phyloP scores from a whole-genome alignment of 2,329 filamentous ascomycete species.

The Thielaviopsis musarum region DNA sequence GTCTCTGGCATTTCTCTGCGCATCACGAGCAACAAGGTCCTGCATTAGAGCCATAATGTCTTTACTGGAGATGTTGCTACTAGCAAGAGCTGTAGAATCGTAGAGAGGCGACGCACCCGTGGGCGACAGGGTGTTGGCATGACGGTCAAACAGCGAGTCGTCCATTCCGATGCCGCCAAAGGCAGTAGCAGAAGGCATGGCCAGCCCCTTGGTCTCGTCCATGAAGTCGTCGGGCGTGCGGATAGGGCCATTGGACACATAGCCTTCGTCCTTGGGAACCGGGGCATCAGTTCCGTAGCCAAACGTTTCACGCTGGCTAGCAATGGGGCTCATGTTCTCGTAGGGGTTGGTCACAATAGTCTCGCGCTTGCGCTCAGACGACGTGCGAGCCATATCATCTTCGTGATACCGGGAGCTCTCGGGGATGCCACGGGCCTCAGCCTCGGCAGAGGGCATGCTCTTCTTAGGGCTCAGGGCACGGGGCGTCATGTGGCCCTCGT shows the following conservation, averaged over 20 bases:
- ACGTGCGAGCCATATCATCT: constrained; percentile 24
- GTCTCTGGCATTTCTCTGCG: constrained; percentile 86
- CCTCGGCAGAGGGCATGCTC: not conserved
- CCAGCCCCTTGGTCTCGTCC: constrained; percentile 32
- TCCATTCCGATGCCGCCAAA: constrained; percentile 29
- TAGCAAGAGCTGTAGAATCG: constrained; percentile 70
- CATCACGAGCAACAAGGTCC: constrained; percentile 91
- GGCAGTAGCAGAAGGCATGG: constrained; percentile 13
- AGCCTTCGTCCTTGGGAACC: constrained; percentile 56
- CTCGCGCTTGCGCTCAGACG: constrained; percentile 45
- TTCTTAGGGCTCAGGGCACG: constrained; percentile 15
- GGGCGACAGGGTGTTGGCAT: constrained; percentile 79
- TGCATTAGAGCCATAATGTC: constrained; percentile 97
- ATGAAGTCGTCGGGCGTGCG: constrained; percentile 36
- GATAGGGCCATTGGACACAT: constrained; percentile 59
- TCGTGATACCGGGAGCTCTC: not conserved
- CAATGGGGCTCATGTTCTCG: constrained; percentile 46
- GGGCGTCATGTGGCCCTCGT: constrained; percentile 32
- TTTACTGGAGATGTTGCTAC: constrained; percentile 86
- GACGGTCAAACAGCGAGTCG: constrained; percentile 54
- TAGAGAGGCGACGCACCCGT: constrained; percentile 82
- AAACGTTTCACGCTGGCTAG: constrained; percentile 35
- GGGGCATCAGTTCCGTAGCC: constrained; percentile 16
- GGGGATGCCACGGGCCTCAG: not conserved
- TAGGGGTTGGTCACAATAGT: constrained; percentile 52